phyloP scores from a whole-genome alignment of 2,329 filamentous ascomycete genomes.

The Arthrobotrys iridis region DNA sequence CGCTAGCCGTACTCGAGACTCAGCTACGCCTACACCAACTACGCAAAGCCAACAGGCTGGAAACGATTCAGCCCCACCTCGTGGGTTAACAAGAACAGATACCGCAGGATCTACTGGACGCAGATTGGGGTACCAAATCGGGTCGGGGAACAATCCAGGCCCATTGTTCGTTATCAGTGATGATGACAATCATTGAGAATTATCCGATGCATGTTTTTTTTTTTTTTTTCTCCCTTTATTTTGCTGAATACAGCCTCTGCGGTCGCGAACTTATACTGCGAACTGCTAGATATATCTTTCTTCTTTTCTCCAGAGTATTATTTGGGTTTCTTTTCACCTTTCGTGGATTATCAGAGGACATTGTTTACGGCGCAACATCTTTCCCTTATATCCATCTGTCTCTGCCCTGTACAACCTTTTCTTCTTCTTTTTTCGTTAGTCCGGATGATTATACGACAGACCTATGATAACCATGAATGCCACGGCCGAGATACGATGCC shows the following conservation, averaged over 20 bases:
- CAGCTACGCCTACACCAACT: conserved; percentile 21
- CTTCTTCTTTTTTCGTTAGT: background rate
- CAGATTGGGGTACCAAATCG: conserved; percentile 29
- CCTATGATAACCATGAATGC: conserved; percentile 36
- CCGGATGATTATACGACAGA: conserved; percentile 51
- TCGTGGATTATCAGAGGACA: conserved; percentile 30
- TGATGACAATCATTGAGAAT: conserved; percentile 31
- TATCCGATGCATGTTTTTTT: background rate
- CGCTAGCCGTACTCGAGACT: conserved; percentile 19
- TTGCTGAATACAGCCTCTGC: background rate
- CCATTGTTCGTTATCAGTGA: conserved; percentile 47
- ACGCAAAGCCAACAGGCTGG: conserved; percentile 12
- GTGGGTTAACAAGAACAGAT: conserved; percentile 30
- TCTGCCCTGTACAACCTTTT: conserved; percentile 21
- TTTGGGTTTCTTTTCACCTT: conserved; percentile 8
- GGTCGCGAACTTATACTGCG: background rate
- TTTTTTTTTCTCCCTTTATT: too few species aligned
- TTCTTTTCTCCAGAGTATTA: conserved; percentile 3
- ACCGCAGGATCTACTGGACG: conserved; percentile 23
- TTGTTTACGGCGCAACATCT: conserved; percentile 29
- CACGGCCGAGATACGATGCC: conserved; percentile 37
- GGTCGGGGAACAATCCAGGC: conserved; percentile 26
- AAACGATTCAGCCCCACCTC: conserved; percentile 16
- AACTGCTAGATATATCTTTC: conserved; percentile 1
- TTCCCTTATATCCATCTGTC: conserved; percentile 10